A percentile compares a stretch with the other conserved stretches of the same genome.
Conservation (phyloP, 1,139 yeast genomes). For the Yamadazyma diddensiae region DNA sequence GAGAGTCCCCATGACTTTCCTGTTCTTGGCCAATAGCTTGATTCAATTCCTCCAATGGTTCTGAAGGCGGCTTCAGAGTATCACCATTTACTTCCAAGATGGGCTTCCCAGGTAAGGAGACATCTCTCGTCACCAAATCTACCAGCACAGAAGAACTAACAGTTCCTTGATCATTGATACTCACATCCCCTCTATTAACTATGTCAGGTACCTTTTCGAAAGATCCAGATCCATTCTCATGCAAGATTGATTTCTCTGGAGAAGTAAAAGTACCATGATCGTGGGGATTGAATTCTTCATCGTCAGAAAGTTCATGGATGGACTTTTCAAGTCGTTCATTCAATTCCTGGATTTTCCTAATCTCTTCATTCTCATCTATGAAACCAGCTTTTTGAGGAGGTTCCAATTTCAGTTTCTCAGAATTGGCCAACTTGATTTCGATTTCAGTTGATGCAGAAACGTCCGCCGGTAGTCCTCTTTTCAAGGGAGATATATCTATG, state of each 20-base stretch:
- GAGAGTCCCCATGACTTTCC: too few species aligned
- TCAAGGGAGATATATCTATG: slow-evolving; percentile 13
- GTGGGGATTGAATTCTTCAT: slow-evolving; percentile 7
- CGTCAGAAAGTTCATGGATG: slow-evolving; percentile 9
- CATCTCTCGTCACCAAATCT: too few species aligned
- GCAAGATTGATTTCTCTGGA: slow-evolving; percentile 3
- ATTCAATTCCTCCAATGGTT: too few species aligned
- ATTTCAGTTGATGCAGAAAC: slow-evolving; percentile 21
- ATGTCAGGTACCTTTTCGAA: too few species aligned
- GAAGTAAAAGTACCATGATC: slow-evolving; percentile 11
- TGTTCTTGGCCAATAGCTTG: too few species aligned
- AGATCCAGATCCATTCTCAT: too few species aligned
- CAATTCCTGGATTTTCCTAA: slow-evolving; percentile 13
- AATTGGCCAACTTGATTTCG: slow-evolving; percentile 5
- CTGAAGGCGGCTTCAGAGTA: too few species aligned
- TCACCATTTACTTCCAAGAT: too few species aligned
- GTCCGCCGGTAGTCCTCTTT: slow-evolving; percentile 17
- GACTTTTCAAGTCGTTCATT: slow-evolving; percentile 14
- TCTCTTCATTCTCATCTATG: slow-evolving; percentile 7
- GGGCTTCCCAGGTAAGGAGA: too few species aligned
- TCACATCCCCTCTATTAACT: too few species aligned
- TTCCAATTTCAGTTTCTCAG: neutral
- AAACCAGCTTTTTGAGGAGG: neutral
- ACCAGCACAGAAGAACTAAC: too few species aligned
- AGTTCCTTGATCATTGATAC: too few species aligned